Conservation (phyloP, 108 stramenopile species). For the Epithemia pelagica region DNA sequence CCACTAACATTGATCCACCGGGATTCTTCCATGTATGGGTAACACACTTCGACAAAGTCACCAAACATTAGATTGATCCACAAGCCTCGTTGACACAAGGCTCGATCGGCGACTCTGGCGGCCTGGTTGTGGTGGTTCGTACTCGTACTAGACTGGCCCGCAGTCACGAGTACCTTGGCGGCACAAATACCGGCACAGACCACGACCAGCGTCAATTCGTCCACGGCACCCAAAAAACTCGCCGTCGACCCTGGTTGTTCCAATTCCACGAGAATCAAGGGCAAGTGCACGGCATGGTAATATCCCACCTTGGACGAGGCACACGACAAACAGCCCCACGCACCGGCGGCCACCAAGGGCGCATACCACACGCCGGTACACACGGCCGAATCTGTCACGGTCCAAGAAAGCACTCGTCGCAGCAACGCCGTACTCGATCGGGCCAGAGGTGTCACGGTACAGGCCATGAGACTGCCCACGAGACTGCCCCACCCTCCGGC, state of each 20-base stretch:
- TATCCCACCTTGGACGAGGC: conserved; percentile 74
- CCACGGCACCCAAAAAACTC: conserved; percentile 61
- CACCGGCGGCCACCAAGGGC: conserved; percentile 4
- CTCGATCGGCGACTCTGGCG: conserved; percentile 11
- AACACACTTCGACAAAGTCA: conserved; percentile 81
- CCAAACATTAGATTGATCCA: conserved; percentile 67
- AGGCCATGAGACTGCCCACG: conserved; percentile 29
- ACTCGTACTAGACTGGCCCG: neutral
- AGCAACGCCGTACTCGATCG: conserved; percentile 11
- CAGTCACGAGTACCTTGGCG: conserved; percentile 27
- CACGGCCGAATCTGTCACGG: neutral
- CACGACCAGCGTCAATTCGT: conserved; percentile 65
- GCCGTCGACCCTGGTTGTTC: conserved; percentile 18
- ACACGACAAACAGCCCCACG: conserved; percentile 46
- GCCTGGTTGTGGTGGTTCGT: neutral
- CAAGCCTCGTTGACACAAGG: conserved; percentile 45
- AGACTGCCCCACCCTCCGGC: conserved; percentile 43
- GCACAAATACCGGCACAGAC: conserved; percentile 75
- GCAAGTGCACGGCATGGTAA: conserved; percentile 67
- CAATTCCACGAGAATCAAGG: conserved; percentile 78
- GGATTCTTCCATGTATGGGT: conserved; percentile 70
- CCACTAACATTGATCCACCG: conserved; percentile 42
- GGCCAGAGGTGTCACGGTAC: conserved; percentile 15
- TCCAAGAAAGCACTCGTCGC: conserved; percentile 8
- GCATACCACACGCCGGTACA: neutral